Conservation (phyloP, 83 land plant genomes). For the Diphasiastrum complanatum region DNA sequence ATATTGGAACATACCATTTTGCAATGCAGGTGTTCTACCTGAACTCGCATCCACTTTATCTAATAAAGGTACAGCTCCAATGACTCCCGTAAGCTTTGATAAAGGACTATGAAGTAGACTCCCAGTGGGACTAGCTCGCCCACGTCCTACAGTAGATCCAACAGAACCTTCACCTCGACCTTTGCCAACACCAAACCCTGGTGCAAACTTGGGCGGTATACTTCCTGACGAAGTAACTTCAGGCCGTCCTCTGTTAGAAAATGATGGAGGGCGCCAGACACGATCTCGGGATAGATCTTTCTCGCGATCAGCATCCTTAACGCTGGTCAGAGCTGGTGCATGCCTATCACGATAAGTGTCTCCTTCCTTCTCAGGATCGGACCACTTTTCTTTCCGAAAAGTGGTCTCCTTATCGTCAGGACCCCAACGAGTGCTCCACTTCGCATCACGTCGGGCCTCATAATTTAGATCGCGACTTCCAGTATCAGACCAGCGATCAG, state of each 20-base stretch:
- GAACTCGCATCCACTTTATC: conserved; percentile 40
- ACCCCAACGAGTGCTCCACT: conserved; percentile 86
- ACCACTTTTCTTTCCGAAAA: conserved; percentile 51
- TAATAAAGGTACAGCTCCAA: conserved; percentile 27
- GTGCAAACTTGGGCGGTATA: conserved; percentile 52
- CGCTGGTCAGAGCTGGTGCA: conserved; percentile 21
- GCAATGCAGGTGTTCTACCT: conserved; percentile 17
- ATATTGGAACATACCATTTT: conserved; percentile 40
- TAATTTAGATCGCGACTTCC: conserved; percentile 37
- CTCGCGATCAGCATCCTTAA: conserved; percentile 50
- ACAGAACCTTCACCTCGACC: conserved; percentile 52
- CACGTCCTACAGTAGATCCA: conserved; percentile 58
- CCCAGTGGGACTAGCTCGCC: conserved; percentile 33
- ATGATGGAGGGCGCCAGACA: conserved; percentile 57
- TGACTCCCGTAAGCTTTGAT: conserved; percentile 14
- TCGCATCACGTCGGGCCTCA: conserved; percentile 72
- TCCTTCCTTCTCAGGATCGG: conserved; percentile 42
- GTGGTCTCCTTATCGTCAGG: conserved; percentile 61
- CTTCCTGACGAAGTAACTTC: conserved; percentile 41
- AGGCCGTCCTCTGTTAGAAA: conserved; percentile 54
- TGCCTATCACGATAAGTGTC: conserved; percentile 50
- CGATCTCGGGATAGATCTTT: conserved; percentile 41
- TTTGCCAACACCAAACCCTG: conserved; percentile 44
- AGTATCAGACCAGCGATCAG: conserved; percentile 57
- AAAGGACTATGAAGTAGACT: conserved; percentile 20